A percentile compares a stretch with the other conserved stretches of the same genome.
Conservation (phyloP, 225 moss, liverwort and hornwort species). For the Pleurozium schreberi region DNA sequence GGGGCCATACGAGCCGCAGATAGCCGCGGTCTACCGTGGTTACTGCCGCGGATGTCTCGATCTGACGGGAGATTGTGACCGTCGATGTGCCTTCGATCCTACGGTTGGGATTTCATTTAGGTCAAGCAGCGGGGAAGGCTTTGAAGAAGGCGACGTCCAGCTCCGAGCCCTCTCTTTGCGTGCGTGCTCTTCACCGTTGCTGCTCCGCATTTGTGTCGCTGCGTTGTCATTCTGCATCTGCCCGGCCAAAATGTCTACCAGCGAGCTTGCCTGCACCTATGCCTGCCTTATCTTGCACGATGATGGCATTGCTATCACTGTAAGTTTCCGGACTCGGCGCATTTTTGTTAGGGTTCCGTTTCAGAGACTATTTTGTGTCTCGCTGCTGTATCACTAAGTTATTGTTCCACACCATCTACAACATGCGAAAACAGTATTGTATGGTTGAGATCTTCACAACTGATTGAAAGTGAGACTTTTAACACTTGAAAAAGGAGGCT, state of each 20-base stretch:
- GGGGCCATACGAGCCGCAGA: neutral
- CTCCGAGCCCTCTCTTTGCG: accelerated
- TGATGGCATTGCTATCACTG: constrained; percentile 77
- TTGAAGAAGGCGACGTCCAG: neutral
- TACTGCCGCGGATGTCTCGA: neutral
- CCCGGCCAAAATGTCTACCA: constrained; percentile 12
- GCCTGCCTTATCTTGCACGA: constrained; percentile 61
- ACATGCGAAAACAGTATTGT: no score
- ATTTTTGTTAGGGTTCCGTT: neutral
- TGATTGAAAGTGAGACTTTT: no score
- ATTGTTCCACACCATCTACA: no score
- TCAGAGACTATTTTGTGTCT: neutral
- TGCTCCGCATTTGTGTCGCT: neutral
- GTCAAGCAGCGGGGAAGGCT: neutral
- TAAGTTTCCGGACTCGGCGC: neutral
- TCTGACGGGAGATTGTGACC: neutral
- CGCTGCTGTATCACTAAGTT: neutral
- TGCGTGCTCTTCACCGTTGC: neutral
- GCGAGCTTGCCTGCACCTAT: constrained; percentile 73
- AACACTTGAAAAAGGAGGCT: no score
- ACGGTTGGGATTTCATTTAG: neutral
- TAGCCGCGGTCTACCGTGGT: neutral
- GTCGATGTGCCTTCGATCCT: neutral
- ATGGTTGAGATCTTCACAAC: no score
- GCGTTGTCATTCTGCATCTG: neutral